A percentile compares a stretch with the other conserved stretches of the same genome.
phyloP scores from a whole-genome alignment of 2,329 filamentous ascomycete species.

The Fusarium longipes region DNA sequence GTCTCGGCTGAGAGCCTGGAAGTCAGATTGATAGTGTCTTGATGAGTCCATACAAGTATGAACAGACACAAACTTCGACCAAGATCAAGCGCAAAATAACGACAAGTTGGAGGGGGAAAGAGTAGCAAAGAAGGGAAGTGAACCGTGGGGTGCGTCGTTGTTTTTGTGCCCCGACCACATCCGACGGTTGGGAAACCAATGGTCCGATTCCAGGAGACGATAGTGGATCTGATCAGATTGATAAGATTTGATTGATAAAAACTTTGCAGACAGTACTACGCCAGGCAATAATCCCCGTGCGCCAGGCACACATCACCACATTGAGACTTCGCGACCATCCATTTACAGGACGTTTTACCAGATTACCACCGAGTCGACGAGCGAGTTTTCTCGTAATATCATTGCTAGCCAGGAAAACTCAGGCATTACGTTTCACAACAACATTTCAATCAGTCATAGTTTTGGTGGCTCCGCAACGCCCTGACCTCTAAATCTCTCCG shows the following conservation, averaged over 20 bases:
- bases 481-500: slow-evolving; percentile 5
- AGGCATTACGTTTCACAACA: slow-evolving; percentile 18
- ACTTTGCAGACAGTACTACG: slow-evolving; percentile 36
- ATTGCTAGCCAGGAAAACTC: slow-evolving; percentile 15
- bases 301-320: slow-evolving; percentile 35
- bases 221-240: slow-evolving; percentile 57
- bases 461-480: slow-evolving; percentile 21
- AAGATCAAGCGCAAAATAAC: slow-evolving; percentile 4
- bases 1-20: slow-evolving; percentile 30
- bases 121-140: slow-evolving; percentile 36
- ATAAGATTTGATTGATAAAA: slow-evolving; percentile 63
- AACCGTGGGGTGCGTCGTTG: slow-evolving; percentile 45
- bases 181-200: slow-evolving; percentile 44
- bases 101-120: slow-evolving; percentile 14
- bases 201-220: slow-evolving; percentile 52
- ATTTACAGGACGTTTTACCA: slow-evolving; percentile 11
- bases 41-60: slow-evolving; percentile 24
- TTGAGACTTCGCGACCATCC: slow-evolving; percentile 3
- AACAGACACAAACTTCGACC: slow-evolving; percentile 1
- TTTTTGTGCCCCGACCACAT: slow-evolving; percentile 47
- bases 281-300: slow-evolving; percentile 37
- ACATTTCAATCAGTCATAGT: slow-evolving; percentile 30
- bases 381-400: slow-evolving; percentile 24
- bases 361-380: slow-evolving; percentile 26
- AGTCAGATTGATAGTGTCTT: slow-evolving; percentile 15